A percentile compares a stretch with the other conserved stretches of the same genome.
Evolutionary conservation across 805 yeast species (phyloP).

Genomic region (Komagataella kurtzmanii): DNA sequence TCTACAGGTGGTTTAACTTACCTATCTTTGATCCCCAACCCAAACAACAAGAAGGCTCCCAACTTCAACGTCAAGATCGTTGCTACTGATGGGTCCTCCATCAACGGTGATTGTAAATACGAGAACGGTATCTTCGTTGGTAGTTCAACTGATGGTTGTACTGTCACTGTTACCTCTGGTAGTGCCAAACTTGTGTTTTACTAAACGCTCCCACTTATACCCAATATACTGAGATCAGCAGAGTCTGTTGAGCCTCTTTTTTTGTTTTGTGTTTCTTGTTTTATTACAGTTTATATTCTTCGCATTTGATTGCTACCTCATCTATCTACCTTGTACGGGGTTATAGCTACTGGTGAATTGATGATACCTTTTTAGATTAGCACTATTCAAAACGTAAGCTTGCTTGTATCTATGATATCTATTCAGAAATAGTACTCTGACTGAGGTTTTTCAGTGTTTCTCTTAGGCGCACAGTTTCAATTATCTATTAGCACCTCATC

Average conservation of each 20-base stretch:
- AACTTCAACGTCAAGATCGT: constrained; percentile 37
- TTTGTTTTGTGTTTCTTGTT: not conserved
- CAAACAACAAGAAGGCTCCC: constrained; percentile 61
- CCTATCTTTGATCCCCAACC: constrained; percentile 89
- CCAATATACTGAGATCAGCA: not conserved
- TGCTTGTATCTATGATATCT: not conserved
- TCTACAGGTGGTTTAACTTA: constrained; percentile 59
- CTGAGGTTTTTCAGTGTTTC: not conserved
- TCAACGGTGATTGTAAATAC: constrained; percentile 28
- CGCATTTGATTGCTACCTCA: not conserved
- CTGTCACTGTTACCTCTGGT: constrained; percentile 33
- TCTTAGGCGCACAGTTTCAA: not conserved
- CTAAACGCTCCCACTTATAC: constrained; percentile 1
- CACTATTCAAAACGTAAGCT: not conserved
- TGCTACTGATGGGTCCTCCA: constrained; percentile 20
- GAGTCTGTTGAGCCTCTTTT: not conserved
- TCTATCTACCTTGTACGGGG: not conserved
- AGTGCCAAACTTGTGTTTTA: constrained; percentile 21
- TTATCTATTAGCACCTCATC: not conserved
- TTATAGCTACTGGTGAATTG: not conserved
- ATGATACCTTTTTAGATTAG: not conserved
- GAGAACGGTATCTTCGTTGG: constrained; percentile 34
- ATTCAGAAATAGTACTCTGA: not conserved
- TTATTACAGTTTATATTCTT: not conserved
- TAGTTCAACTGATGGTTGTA: constrained; percentile 64